Evolutionary conservation across 2,329 filamentous ascomycete species (phyloP).

Genomic region (Pseudogymnoascus sp.): DNA sequence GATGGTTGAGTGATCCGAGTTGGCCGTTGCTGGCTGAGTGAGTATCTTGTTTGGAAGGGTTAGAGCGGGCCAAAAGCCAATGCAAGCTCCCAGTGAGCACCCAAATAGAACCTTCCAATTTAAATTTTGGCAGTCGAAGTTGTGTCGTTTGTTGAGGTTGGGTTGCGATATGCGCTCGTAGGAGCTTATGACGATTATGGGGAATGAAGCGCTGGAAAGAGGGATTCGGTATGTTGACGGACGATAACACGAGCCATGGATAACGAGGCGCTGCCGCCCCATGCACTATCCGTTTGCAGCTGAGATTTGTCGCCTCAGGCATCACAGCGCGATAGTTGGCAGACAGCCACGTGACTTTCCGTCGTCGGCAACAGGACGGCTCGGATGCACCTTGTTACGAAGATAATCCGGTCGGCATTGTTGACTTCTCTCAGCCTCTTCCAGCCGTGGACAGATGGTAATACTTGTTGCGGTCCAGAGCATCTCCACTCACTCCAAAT

Average conservation of each 20-base stretch:
- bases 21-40: conserved; percentile 4
- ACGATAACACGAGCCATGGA: conserved; percentile 1
- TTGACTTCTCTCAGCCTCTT: conserved; percentile 8
- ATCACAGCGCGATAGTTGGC: not conserved
- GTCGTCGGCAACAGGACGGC: not conserved
- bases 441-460: conserved; percentile 4
- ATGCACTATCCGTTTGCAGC: conserved; percentile 6
- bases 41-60: conserved; percentile 2
- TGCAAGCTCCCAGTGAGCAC: conserved; percentile 5
- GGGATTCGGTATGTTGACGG: not conserved
- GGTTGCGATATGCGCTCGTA: not conserved
- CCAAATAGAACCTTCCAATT: not conserved
- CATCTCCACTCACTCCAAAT: not conserved
- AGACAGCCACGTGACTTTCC: not conserved
- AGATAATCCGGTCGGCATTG: not conserved
- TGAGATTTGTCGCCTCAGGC: not conserved
- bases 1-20: not conserved
- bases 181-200: conserved; percentile 6
- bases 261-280: not conserved
- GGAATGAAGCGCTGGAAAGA: not conserved
- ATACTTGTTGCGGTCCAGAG: not conserved
- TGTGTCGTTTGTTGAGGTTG: not conserved
- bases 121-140: not conserved
- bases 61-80: conserved; percentile 3
- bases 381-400: not conserved